phyloP scores from a whole-genome alignment of 345 rosid species.

The Passiflora organensis region DNA sequence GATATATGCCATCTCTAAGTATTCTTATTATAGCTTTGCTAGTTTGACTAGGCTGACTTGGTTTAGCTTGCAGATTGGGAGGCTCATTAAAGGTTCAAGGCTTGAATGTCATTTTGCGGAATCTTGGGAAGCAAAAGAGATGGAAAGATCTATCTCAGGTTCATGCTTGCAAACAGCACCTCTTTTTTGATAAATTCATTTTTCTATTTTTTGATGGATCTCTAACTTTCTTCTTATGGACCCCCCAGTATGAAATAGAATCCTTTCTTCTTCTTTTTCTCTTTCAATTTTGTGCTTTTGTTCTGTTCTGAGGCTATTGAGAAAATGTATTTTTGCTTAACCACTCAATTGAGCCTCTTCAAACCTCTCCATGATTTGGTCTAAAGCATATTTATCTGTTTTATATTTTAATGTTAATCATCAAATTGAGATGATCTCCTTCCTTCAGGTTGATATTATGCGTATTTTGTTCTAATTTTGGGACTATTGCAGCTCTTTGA shows the following conservation, averaged over 20 bases:
- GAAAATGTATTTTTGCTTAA: neutral
- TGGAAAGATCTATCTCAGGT: slow-evolving; percentile 76
- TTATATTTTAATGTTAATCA: neutral
- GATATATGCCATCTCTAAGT: too few species aligned
- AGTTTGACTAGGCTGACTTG: too few species aligned
- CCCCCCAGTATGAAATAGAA: too few species aligned
- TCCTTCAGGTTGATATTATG: neutral
- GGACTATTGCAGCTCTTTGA: slow-evolving; percentile 62
- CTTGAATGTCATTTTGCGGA: slow-evolving; percentile 62
- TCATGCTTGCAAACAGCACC: slow-evolving; percentile 2
- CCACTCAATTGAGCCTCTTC: too few species aligned
- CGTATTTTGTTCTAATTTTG: slow-evolving; percentile 7
- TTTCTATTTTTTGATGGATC: too few species aligned
- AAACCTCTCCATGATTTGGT: too few species aligned
- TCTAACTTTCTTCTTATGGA: too few species aligned
- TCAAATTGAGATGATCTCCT: neutral
- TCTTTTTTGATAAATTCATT: slow-evolving; percentile 2
- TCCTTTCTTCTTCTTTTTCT: too few species aligned
- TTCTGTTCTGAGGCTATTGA: too few species aligned
- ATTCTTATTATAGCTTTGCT: too few species aligned
- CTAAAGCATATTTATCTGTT: too few species aligned
- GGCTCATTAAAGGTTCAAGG: slow-evolving; percentile 70
- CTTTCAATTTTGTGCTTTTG: too few species aligned
- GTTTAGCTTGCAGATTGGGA: slow-evolving; percentile 34
- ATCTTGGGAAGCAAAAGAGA: slow-evolving; percentile 59